Evolutionary conservation across 768 basidiomycete species (phyloP).

Genomic region (Tubosaeta sp.): DNA sequence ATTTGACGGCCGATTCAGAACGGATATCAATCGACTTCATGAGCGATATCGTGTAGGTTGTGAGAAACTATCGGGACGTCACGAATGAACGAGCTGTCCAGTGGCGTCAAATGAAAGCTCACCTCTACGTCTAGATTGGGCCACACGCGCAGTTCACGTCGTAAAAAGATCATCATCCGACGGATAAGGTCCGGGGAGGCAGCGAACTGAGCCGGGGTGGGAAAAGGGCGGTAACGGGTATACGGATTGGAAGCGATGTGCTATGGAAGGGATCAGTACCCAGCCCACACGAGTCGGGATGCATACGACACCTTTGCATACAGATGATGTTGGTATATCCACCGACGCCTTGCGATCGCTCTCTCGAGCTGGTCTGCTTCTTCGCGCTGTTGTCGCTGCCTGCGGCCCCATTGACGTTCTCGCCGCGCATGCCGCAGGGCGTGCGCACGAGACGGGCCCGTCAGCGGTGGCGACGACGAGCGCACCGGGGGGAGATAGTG

Average conservation of each 20-base stretch:
- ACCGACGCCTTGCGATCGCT: slow-evolving; percentile 66
- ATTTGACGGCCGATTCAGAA: slow-evolving; percentile 78
- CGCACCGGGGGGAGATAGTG: slow-evolving; percentile 68
- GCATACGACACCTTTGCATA: slow-evolving; percentile 69
- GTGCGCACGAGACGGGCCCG: slow-evolving; percentile 23
- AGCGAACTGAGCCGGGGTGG: slow-evolving; percentile 80
- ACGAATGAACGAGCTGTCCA: background rate
- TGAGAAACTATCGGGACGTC: slow-evolving; percentile 61
- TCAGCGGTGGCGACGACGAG: slow-evolving; percentile 40
- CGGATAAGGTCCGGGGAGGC: slow-evolving; percentile 70
- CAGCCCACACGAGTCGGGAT: background rate
- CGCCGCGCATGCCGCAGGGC: slow-evolving; percentile 31
- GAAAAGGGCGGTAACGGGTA: slow-evolving; percentile 86
- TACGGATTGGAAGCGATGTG: slow-evolving; percentile 86
- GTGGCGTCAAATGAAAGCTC: slow-evolving; percentile 16
- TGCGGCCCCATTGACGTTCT: slow-evolving; percentile 54
- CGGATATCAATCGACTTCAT: slow-evolving; percentile 94
- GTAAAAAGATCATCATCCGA: slow-evolving; percentile 74
- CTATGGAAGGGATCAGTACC: slow-evolving; percentile 37
- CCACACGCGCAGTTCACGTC: slow-evolving; percentile 88
- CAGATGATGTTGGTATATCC: slow-evolving; percentile 75
- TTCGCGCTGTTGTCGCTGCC: slow-evolving; percentile 46
- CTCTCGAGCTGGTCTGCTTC: slow-evolving; percentile 69
- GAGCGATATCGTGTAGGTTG: slow-evolving; percentile 81
- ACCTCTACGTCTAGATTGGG: slow-evolving; percentile 87